A percentile compares a stretch with the other conserved stretches of the same genome.
Evolutionary conservation across 2,329 filamentous ascomycete species (phyloP).

Genomic region (Alternaria sp.): DNA sequence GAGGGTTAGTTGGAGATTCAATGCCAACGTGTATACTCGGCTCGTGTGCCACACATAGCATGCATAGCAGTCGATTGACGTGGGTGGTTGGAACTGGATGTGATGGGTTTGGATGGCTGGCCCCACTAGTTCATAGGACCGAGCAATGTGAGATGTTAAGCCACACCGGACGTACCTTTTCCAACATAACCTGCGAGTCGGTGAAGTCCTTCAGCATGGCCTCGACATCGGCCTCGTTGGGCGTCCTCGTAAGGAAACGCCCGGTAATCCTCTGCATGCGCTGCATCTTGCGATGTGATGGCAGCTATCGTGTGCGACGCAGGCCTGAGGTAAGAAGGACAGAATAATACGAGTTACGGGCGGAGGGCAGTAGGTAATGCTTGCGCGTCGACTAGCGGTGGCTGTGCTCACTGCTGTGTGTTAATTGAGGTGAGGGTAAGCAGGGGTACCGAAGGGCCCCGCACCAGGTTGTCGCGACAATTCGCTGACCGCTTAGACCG

Average conservation of each 20-base stretch:
- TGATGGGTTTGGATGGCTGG: constrained; percentile 2
- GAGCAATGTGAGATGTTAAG: constrained; percentile 1
- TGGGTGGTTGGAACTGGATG: background rate
- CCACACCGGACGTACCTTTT: constrained; percentile 61
- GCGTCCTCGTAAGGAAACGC: constrained; percentile 72
- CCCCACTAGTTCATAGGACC: constrained; percentile 27
- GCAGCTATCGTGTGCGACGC: constrained; percentile 23
- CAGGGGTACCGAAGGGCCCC: constrained; percentile 13
- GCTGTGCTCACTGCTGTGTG: constrained; percentile 26
- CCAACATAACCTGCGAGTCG: constrained; percentile 76
- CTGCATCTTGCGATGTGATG: constrained; percentile 61
- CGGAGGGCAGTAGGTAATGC: constrained; percentile 2
- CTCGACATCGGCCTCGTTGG: constrained; percentile 78
- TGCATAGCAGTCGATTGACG: background rate
- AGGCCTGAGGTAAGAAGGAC: constrained; percentile 2
- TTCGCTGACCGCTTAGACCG: background rate
- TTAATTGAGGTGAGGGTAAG: constrained; percentile 22
- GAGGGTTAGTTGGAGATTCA: background rate
- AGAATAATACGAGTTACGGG: background rate
- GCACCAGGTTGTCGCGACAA: constrained; percentile 3
- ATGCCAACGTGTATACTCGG: background rate
- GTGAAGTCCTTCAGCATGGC: constrained; percentile 80
- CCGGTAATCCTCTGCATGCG: constrained; percentile 77
- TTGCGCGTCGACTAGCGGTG: constrained; percentile 20
- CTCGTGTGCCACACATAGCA: background rate